Percentiles rank a stretch among this genome's conserved stretches.
These are phyloP conservation scores for Dicorynia guianensis DNA, from an alignment of 306 rosid species.

Conservation along the genomic window DNA sequence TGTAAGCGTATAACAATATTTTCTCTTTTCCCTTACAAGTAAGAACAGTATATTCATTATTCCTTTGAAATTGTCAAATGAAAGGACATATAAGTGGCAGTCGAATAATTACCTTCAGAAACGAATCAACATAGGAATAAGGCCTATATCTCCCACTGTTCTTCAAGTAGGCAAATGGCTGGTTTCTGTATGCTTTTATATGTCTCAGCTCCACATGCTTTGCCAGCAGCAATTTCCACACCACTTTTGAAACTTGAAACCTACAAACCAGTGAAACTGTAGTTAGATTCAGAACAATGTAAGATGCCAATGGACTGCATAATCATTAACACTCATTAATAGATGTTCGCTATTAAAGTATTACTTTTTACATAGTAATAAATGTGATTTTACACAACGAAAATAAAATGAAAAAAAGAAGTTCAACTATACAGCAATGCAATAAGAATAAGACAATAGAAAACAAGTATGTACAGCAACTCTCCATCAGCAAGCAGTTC, in stretches of 20 bases:
- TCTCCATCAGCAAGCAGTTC: conserved; percentile 66
- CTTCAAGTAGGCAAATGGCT: conserved; percentile 51
- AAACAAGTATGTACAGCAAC: conserved; percentile 48
- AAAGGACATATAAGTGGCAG: not conserved
- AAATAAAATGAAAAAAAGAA: not conserved
- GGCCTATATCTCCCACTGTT: conserved; percentile 62
- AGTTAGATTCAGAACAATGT: conserved; percentile 29
- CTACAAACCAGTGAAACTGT: conserved; percentile 37
- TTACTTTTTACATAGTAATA: not conserved
- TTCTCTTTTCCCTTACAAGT: not conserved
- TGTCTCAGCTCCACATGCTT: conserved; percentile 51
- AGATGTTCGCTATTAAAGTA: not conserved
- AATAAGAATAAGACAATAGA: not conserved
- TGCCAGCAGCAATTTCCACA: conserved; percentile 54
- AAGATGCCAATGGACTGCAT: conserved; percentile 2
- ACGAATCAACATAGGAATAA: conserved; percentile 68
- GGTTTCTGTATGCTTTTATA: conserved; percentile 41
- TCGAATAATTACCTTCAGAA: conserved; percentile 52
- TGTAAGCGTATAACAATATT: not conserved
- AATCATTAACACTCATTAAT: not conserved
- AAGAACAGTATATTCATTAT: not conserved
- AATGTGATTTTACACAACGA: not conserved
- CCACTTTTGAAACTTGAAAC: conserved; percentile 59
- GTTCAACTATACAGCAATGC: not conserved
- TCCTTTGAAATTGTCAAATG: conserved; percentile 4